Base-by-base conservation (phyloP, 768 basidiomycete genomes). In the Bullera alba region DNA sequence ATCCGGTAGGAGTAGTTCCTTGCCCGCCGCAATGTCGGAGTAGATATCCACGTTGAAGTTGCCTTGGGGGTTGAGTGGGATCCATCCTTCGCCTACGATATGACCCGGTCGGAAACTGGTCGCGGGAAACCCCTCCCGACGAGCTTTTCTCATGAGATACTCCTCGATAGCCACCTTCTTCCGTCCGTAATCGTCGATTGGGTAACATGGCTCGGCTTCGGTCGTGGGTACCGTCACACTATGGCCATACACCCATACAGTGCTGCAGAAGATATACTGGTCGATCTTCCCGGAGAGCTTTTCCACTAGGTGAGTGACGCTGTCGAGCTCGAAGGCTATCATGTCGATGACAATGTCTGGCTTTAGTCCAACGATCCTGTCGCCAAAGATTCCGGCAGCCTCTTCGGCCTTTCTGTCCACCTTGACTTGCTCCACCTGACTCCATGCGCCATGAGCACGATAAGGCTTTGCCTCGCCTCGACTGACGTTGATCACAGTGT, bases 231-330 rank as follows among this genome's bases (percentile, higher is more conserved):
- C 39, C 25, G 39, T 19, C n/a, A 28, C 30, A 39, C 19, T 14
- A 19, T 41, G 39, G 7, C 50, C 50, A 26, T 46, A 44, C 17
- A 51, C 50, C 50, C 50, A 51, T 6, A 51, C 39, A 3, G 50
- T 51, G 35, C 50, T 51, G 44, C 50, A 51, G 29, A 51, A 51
- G 15, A 51, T 12, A 27, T 51, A 51, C 25, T 51, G 50, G 22
- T 45, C 12, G 21, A 51, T 37, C 23, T 51, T 51, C 8, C 44
- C 50, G n/a, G 34, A 14, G 14, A 51, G 8, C 5, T 42, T 43
- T n/a, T 44, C 34, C 15, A 51, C 44, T 3, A 51, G 43, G 10
- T 46, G 42, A 28, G n/a, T 17, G 3, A 29, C 50, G 14, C 23
- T 22, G 21, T 5, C 3, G 32, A 27, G 50, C 19, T 51, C 42